A percentile compares a stretch with the other conserved stretches of the same genome.
Evolutionary conservation across 1,284 basidiomycete species (phyloP).

Genomic region (Xanthoconium separans): DNA sequence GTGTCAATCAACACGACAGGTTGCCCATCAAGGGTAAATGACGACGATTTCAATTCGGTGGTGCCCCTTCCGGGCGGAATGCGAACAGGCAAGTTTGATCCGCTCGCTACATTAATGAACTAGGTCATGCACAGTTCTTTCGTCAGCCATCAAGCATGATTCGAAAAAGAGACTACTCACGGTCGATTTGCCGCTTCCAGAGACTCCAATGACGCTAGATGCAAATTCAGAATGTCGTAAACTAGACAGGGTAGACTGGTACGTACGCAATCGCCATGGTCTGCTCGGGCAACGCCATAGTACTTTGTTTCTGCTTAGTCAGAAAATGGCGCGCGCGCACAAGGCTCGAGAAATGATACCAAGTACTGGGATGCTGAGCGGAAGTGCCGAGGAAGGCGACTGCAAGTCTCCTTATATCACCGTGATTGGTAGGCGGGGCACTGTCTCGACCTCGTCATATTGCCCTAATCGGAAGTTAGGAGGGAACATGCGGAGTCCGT

Average conservation of each 20-base stretch:
- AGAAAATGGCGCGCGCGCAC: neutral
- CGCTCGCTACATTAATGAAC: slow-evolving; percentile 36
- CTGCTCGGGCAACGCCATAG: slow-evolving; percentile 14
- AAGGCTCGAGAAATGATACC: neutral
- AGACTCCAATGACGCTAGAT: slow-evolving; percentile 40
- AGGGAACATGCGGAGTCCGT: slow-evolving; percentile 17
- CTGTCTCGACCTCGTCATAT: slow-evolving; percentile 6
- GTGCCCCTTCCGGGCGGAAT: slow-evolving; percentile 23
- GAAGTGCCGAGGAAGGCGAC: neutral
- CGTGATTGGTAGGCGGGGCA: slow-evolving; percentile 4
- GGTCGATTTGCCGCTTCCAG: slow-evolving; percentile 42
- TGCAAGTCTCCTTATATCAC: slow-evolving; percentile 21
- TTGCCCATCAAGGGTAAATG: slow-evolving; percentile 24
- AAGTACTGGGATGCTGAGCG: slow-evolving; percentile 1
- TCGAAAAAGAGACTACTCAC: slow-evolving; percentile 22
- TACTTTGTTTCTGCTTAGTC: slow-evolving; percentile 3
- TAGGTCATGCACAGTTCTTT: slow-evolving; percentile 3
- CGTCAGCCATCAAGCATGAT: neutral
- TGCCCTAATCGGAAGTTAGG: slow-evolving; percentile 7
- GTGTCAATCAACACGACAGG: slow-evolving; percentile 35
- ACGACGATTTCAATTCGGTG: slow-evolving; percentile 20
- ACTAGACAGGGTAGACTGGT: neutral
- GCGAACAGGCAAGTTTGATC: slow-evolving; percentile 24
- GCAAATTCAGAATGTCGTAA: slow-evolving; percentile 2
- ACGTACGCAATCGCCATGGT: slow-evolving; percentile 27